Evolutionary conservation across 306 rosid genomes (phyloP).

Genomic region (Trifolium dubium): DNA sequence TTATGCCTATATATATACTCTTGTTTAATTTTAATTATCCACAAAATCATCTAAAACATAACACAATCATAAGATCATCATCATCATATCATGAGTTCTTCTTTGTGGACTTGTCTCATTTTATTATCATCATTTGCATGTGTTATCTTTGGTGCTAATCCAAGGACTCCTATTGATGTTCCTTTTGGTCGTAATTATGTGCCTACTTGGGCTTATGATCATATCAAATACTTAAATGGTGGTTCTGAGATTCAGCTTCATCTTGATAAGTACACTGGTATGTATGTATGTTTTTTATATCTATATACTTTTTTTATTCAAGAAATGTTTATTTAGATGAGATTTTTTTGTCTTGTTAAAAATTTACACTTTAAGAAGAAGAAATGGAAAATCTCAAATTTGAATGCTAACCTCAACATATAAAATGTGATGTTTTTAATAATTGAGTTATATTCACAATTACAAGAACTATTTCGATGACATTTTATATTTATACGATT

Average conservation of each 20-base stretch:
- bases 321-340: not conserved
- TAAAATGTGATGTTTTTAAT: too few species aligned
- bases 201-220: constrained; percentile 88
- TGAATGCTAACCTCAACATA: too few species aligned
- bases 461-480: not conserved
- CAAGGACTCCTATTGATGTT: constrained; percentile 58
- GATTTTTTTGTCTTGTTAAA: not conserved
- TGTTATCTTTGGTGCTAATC: constrained; percentile 45
- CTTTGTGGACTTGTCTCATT: constrained; percentile 40
- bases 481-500: not conserved
- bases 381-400: too few species aligned
- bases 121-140: constrained; percentile 43
- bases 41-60: constrained; percentile 22
- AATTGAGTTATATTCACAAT: too few species aligned
- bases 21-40: not conserved
- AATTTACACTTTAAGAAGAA: too few species aligned
- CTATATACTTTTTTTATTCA: not conserved
- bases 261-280: constrained; percentile 84
- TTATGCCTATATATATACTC: constrained; percentile 38
- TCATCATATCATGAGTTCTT: constrained; percentile 50
- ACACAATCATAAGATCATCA: not conserved
- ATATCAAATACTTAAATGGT: constrained; percentile 72
- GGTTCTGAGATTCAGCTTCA: constrained; percentile 68
- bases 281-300: not conserved
- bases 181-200: constrained; percentile 75